phyloP scores from a whole-genome alignment of 2,329 filamentous ascomycete species.

The Fusarium sp. region DNA sequence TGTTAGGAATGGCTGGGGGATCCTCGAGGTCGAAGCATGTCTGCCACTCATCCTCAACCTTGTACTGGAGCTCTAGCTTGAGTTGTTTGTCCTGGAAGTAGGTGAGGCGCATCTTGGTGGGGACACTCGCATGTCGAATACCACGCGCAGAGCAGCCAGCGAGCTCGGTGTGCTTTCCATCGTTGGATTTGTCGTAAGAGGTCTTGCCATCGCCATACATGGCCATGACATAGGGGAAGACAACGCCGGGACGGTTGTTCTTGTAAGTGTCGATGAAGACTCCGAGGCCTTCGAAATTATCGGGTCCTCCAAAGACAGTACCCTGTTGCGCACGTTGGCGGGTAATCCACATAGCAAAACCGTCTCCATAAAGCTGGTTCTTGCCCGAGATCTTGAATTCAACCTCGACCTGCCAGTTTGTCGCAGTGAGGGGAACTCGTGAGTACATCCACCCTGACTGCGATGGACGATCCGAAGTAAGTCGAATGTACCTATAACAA shows the following conservation, averaged over 20 bases:
- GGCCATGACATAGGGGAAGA: constrained; percentile 98
- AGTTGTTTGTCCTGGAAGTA: constrained; percentile 97
- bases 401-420: constrained; percentile 97
- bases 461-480: constrained; percentile 89
- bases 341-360: constrained; percentile 97
- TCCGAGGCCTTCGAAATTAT: constrained; percentile 92
- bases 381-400: constrained; percentile 94
- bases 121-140: constrained; percentile 78
- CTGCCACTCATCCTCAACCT: constrained; percentile 85
- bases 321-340: constrained; percentile 85
- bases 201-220: constrained; percentile 95
- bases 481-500: constrained; percentile 79
- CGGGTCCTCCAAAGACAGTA: constrained; percentile 84
- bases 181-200: constrained; percentile 88
- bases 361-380: constrained; percentile 91
- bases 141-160: constrained; percentile 95
- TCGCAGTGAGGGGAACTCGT: constrained; percentile 91
- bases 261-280: constrained; percentile 99
- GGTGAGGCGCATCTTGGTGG: constrained; percentile 87
- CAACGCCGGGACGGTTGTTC: constrained; percentile 94
- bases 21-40: constrained; percentile 82
- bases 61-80: constrained; percentile 93
- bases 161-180: constrained; percentile 91
- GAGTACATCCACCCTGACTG: constrained; percentile 95
- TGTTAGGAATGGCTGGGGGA: constrained; percentile 78